phyloP scores from a whole-genome alignment of 176 grass and related monocot species.

The Ananas comosus region DNA sequence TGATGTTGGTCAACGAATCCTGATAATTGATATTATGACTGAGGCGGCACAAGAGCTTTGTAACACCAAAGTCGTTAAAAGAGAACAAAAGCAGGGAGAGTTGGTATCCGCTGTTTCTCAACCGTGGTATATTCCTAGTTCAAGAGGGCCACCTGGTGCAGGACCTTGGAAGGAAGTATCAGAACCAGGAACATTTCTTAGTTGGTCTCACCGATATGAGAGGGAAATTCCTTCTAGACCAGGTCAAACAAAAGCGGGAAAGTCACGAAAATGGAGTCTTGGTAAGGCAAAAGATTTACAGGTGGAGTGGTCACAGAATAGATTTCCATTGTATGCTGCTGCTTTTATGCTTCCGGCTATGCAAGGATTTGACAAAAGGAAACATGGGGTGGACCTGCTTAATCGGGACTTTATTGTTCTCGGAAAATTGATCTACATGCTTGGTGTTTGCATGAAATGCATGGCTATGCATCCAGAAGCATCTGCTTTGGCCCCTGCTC shows the following conservation, averaged over 20 bases:
- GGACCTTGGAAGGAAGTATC: slow-evolving; percentile 85
- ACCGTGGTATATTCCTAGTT: slow-evolving; percentile 74
- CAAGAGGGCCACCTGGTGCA: slow-evolving; percentile 48
- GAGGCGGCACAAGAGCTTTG: slow-evolving; percentile 85
- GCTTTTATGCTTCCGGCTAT: slow-evolving; percentile 92
- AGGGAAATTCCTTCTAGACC: slow-evolving; percentile 87
- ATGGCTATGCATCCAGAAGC: slow-evolving; percentile 87
- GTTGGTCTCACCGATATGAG: slow-evolving; percentile 74
- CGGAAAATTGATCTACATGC: slow-evolving; percentile 94
- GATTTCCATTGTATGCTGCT: slow-evolving; percentile 90
- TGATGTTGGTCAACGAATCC: slow-evolving; percentile 77
- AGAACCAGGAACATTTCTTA: slow-evolving; percentile 52
- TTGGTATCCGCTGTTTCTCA: slow-evolving; percentile 66
- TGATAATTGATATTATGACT: slow-evolving; percentile 91
- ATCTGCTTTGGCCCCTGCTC: slow-evolving; percentile 62
- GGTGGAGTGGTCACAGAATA: slow-evolving; percentile 52
- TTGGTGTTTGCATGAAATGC: slow-evolving; percentile 94
- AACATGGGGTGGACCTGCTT: slow-evolving; percentile 71
- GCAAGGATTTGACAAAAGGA: slow-evolving; percentile 86
- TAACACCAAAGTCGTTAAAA: slow-evolving; percentile 57
- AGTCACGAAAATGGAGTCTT: slow-evolving; percentile 87
- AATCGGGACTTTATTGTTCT: slow-evolving; percentile 84
- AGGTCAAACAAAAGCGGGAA: slow-evolving; percentile 71
- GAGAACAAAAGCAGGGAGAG: slow-evolving; percentile 26
- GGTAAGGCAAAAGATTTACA: slow-evolving; percentile 47